Base-by-base conservation (phyloP, 2,329 filamentous ascomycete species). In the Pyricularia pennisetigena region DNA sequence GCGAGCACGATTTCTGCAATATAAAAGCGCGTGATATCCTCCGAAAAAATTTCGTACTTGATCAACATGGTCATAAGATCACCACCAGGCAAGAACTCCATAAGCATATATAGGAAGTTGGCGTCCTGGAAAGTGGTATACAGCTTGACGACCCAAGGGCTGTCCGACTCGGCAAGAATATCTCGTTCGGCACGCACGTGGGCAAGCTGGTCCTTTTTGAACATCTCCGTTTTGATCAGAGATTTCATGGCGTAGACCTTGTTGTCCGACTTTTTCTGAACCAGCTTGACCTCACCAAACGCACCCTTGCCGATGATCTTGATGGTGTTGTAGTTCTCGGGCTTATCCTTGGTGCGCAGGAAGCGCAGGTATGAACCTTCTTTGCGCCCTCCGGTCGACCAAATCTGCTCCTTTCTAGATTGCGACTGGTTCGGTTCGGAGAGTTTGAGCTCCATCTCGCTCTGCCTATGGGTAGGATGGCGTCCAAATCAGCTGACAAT, bases 61-160 rank as follows among this genome's bases (percentile, higher is more conserved):
- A 99, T 99, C 73, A 99, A 85, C 95, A 99, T 99, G 3, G 95
- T 99, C 95, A 99, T 99, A 78, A 99, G 80, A 82, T 99, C 95
- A 79, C 95, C 95, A 79, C 95, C 95, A 8, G 95, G 95, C 78
- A 99, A 86, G 80, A 98, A 99, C 80, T 99, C 95, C 95, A 99
- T 99, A 70, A 99, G 85, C 90, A 99, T 95, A 83, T 99, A 99
- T 49, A 99, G 83, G 82, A 97, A 99, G 72, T 95, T 94, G 64
- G 87, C 86, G 77, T 99, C 95, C 80, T 99, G 95, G 84, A 99
- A 99, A 0, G 95, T 98, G 14, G 95, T 97, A 82, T 92, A 97
- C 71, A 99, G 88, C 84, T 97, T 99, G 74, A 99, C 95, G 20
- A 99, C 92, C 95, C 95, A 99, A 5, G 95, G 94, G 76, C 95